A percentile compares a stretch with the other conserved stretches of the same genome.
Conservation (phyloP, 1,139 yeast species). For the Lodderomyces margitis region DNA sequence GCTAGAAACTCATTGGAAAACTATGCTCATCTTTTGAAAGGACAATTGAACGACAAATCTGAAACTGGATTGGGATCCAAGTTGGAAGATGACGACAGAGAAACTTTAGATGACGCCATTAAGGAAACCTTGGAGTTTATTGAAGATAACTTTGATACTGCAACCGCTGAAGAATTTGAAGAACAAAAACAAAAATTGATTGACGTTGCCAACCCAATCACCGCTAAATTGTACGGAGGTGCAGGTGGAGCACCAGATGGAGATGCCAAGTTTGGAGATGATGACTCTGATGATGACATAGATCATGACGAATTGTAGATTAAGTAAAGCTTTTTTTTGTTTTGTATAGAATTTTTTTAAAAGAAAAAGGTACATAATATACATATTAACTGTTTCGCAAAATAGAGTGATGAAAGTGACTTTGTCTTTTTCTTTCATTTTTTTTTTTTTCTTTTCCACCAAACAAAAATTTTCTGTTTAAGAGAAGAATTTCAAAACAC, state of each 20-base stretch:
- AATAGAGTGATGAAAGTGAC: too few relatives aligned
- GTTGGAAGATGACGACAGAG: constrained; percentile 89
- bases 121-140: constrained; percentile 87
- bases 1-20: constrained; percentile 51
- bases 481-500: constrained; percentile 1
- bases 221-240: constrained; percentile 82
- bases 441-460: not conserved
- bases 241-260: constrained; percentile 39
- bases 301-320: constrained; percentile 53
- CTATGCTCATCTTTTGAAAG: constrained; percentile 44
- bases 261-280: constrained; percentile 46
- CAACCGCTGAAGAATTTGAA: constrained; percentile 88
- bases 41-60: constrained; percentile 61
- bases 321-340: constrained; percentile 2
- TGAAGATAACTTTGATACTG: constrained; percentile 83
- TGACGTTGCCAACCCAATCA: constrained; percentile 86
- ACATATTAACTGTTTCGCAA: too few relatives aligned
- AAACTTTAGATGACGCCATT: constrained; percentile 82
- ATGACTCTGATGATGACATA: constrained; percentile 63
- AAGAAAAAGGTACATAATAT: not conserved
- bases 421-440: not conserved
- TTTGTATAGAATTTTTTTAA: not conserved
- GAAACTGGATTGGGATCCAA: constrained; percentile 69
- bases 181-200: constrained; percentile 89
- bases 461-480: not conserved